These are phyloP conservation scores for Euptelea pleiosperma DNA, from an alignment of 164 flowering plant species.

Conservation along the genomic window DNA sequence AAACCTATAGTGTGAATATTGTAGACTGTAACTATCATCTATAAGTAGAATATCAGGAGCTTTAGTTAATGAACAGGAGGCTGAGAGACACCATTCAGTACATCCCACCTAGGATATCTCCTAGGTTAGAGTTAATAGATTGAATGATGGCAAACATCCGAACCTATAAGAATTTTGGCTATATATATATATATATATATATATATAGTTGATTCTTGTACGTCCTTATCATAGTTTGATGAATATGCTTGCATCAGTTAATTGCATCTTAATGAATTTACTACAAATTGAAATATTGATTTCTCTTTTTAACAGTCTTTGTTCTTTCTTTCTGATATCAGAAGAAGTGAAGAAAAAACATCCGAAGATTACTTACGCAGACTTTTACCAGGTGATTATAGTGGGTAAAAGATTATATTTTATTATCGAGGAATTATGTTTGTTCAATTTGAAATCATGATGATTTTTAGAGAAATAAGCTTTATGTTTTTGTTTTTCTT, in stretches of 20 bases:
- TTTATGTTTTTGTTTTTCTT: background rate
- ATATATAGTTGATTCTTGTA: background rate
- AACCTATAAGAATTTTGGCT: background rate
- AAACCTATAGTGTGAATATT: too few species aligned
- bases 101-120: too few species aligned
- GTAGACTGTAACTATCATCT: too few species aligned
- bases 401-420: background rate
- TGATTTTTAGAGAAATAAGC: background rate
- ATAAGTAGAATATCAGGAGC: too few species aligned
- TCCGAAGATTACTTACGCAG: slow-evolving; percentile 79
- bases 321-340: slow-evolving; percentile 26
- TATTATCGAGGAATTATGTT: background rate
- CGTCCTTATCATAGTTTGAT: background rate
- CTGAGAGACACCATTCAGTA: too few species aligned
- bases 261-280: background rate
- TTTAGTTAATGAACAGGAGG: too few species aligned
- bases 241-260: background rate
- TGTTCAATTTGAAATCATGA: background rate
- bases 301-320: background rate
- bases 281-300: background rate
- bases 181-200: too few species aligned
- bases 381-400: slow-evolving; percentile 71
- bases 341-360: slow-evolving; percentile 70
- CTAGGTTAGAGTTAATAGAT: too few species aligned
- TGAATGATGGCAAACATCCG: too few species aligned